Conservation (phyloP, 768 basidiomycete species). For the Phaeolepiota aurea region DNA sequence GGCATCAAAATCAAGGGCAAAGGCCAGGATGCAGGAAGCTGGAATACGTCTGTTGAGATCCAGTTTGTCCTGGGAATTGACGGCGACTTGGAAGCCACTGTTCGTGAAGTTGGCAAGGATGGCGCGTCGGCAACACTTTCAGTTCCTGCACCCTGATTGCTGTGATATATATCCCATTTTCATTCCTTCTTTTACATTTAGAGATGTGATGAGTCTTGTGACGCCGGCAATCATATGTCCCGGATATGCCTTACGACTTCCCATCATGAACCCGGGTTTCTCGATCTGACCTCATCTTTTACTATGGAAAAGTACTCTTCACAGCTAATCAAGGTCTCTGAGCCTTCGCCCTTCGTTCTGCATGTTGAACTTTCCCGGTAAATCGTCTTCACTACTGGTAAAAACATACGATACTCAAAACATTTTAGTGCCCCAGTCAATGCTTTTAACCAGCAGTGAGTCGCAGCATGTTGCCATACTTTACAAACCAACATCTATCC, state of each 20-base stretch:
- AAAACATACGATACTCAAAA: background rate
- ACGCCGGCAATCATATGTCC: too few relatives aligned
- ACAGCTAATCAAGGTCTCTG: constrained; percentile 40
- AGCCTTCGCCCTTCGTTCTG: constrained; percentile 34
- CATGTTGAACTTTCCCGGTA: constrained; percentile 39
- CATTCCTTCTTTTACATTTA: constrained; percentile 12
- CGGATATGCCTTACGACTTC: too few relatives aligned
- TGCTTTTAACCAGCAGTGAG: constrained; percentile 47
- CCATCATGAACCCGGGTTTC: background rate
- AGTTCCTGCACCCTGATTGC: constrained; percentile 8
- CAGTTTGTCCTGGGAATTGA: constrained; percentile 27
- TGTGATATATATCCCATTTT: background rate
- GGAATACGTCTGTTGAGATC: constrained; percentile 43
- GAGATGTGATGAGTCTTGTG: too few relatives aligned
- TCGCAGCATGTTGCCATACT: background rate
- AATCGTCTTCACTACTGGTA: too few relatives aligned
- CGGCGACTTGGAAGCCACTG: constrained; percentile 27
- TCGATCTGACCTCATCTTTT: constrained; percentile 15
- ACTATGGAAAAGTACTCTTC: constrained; percentile 25
- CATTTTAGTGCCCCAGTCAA: constrained; percentile 52
- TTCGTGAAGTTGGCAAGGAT: constrained; percentile 27
- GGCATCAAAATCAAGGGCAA: constrained; percentile 32
- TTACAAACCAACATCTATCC: background rate
- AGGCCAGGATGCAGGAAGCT: constrained; percentile 31
- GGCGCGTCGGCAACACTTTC: constrained; percentile 10